Conservation (phyloP, 148 eudicot genomes). For the Camellia japonica region DNA sequence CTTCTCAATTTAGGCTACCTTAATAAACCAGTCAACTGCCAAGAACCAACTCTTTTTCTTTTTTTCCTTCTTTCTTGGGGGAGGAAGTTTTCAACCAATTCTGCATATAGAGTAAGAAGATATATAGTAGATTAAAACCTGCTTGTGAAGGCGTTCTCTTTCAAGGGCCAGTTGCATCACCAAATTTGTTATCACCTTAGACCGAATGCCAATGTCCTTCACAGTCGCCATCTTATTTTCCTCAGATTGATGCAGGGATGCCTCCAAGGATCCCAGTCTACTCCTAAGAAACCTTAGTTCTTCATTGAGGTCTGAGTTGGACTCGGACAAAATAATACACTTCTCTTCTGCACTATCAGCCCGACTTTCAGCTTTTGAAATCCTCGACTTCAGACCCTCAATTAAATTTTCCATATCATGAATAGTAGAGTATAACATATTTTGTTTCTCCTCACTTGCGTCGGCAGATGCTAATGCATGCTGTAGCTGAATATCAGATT, state of each 20-base stretch:
- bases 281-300: constrained; percentile 56
- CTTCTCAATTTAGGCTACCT: not conserved
- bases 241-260: constrained; percentile 67
- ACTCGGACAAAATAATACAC: constrained; percentile 60
- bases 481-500: constrained; percentile 55
- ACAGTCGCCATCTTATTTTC: constrained; percentile 65
- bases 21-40: not conserved
- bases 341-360: constrained; percentile 74
- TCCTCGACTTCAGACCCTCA: constrained; percentile 64
- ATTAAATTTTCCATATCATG: constrained; percentile 81
- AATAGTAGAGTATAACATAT: constrained; percentile 53
- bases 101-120: not conserved
- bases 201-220: constrained; percentile 57
- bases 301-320: constrained; percentile 61
- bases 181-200: constrained; percentile 70
- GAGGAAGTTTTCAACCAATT: not conserved
- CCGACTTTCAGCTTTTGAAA: constrained; percentile 52
- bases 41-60: not conserved
- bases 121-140: constrained; percentile 42
- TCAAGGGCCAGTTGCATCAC: constrained; percentile 78
- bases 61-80: not conserved
- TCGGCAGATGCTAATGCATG: constrained; percentile 69
- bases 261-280: constrained; percentile 57
- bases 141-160: constrained; percentile 82
- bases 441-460: constrained; percentile 76